phyloP scores from a whole-genome alignment of 768 basidiomycete genomes.

The Kwoniella dendrophila region DNA sequence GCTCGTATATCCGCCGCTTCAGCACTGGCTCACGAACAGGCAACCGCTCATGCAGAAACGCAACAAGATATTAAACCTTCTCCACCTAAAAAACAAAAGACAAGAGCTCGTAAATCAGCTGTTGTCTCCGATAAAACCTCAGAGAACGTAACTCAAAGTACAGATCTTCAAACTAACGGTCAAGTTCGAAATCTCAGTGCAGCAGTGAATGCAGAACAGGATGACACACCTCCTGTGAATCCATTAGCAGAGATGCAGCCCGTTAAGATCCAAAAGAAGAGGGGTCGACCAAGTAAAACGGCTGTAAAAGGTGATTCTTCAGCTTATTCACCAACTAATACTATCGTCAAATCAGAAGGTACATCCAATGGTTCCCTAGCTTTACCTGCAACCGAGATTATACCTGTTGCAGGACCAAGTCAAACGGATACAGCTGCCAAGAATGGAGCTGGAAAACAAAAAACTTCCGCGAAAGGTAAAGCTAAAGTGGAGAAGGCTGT shows the following conservation, averaged over 20 bases:
- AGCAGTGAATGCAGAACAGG: too few species aligned
- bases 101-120: slow-evolving; percentile 12
- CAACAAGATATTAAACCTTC: background rate
- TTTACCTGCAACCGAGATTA: background rate
- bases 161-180: background rate
- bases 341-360: background rate
- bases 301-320: background rate
- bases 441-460: background rate
- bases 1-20: slow-evolving; percentile 12
- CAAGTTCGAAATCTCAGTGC: too few species aligned
- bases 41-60: background rate
- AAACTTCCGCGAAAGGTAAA: slow-evolving; percentile 12
- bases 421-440: background rate
- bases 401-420: slow-evolving; percentile 6
- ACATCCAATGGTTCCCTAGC: background rate
- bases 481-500: slow-evolving; percentile 3
- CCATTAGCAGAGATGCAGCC: too few species aligned
- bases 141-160: background rate
- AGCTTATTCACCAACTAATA: background rate
- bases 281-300: background rate
- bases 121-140: background rate
- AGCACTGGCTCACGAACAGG: background rate
- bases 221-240: too few species aligned
- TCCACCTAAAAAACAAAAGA: slow-evolving; percentile 8
- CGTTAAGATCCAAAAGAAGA: background rate